Percentiles rank a stretch among this genome's conserved stretches.
These are phyloP conservation scores for Daldinia vernicosa DNA, from an alignment of 495 filamentous ascomycete species.

Conservation along the genomic window DNA sequence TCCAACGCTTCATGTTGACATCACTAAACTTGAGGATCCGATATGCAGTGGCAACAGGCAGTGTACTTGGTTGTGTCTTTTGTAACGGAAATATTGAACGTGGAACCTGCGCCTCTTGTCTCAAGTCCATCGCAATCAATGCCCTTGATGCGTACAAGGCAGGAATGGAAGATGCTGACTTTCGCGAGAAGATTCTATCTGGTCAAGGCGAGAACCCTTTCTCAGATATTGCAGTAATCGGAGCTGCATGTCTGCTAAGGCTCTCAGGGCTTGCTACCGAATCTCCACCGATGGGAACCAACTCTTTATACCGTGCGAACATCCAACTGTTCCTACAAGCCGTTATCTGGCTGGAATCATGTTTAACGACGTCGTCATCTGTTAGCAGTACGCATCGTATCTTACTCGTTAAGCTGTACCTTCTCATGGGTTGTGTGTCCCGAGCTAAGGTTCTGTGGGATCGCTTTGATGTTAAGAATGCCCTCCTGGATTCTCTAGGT, in stretches of 20 bases:
- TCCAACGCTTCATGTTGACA: conserved; percentile 9
- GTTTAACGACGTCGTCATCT: conserved; percentile 45
- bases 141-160: conserved; percentile 44
- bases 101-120: conserved; percentile 45
- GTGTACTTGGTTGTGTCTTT: conserved; percentile 34
- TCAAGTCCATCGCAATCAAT: conserved; percentile 45
- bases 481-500: conserved; percentile 59
- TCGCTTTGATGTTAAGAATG: conserved; percentile 58
- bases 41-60: conserved; percentile 26
- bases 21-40: conserved; percentile 25
- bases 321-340: conserved; percentile 55
- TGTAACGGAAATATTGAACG: conserved; percentile 36
- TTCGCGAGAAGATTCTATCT: conserved; percentile 23
- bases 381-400: conserved; percentile 53
- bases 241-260: conserved; percentile 57
- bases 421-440: conserved; percentile 55
- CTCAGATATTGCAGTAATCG: conserved; percentile 54
- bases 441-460: conserved; percentile 55
- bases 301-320: conserved; percentile 44
- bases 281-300: conserved; percentile 11
- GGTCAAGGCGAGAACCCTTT: conserved; percentile 51
- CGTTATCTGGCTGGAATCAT: conserved; percentile 56
- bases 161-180: conserved; percentile 41
- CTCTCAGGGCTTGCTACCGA: conserved; percentile 45
- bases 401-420: conserved; percentile 57